Base-by-base conservation (phyloP, 2,329 filamentous ascomycete species). In the Lachnellula arida region DNA sequence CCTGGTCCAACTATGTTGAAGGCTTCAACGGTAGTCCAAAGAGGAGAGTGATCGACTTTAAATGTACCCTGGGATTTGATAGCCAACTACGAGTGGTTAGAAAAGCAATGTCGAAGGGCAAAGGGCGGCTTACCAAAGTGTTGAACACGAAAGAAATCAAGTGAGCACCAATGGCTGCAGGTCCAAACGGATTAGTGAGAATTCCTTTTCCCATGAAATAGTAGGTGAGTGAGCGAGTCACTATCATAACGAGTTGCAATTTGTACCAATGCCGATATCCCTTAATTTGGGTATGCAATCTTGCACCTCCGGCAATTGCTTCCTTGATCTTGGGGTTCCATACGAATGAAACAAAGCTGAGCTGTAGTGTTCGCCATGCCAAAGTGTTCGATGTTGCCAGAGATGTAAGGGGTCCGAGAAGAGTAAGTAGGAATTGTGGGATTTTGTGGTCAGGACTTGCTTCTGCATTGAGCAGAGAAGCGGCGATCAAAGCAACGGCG, bases 251-350 rank as follows among this genome's bases (percentile, higher is more conserved):
- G 1, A 78, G 67, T 65, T 91, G 88, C 58, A 86, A 80, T 1
- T 76, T 77, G 66, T 89, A 89, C 78, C 88, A 88, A 51, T 82
- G 78, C 3, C 76, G 74, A 12, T 89, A 78, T 0, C 86, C 85
- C 3, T 78, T 68, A 34, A 89, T 75, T 55, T 81, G 84, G 59
- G 74, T 78, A 28, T 76, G 81, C 67, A 80, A 87, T 53, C 82
- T 85, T n/a, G 80, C 76, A 35, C 77, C 44, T 14, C 44, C 44
- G 23, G 44, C 44, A 22, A 47, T 74, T 3, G 79, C 80, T 63
- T 85, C 77, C 35, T 81, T 77, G 61, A 88, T 81, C 56, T 79
- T 80, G 0, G 85, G 85, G 59, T 89, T 89, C 87, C 87, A 89
- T 79, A 83, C 87, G 12, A 79, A 71, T 3, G 83, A 79, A 17